Evolutionary conservation across 345 rosid genomes (phyloP), one percentile per base, ranked within the genome.

Genomic region (Sonneratia caseolaris): DNA sequence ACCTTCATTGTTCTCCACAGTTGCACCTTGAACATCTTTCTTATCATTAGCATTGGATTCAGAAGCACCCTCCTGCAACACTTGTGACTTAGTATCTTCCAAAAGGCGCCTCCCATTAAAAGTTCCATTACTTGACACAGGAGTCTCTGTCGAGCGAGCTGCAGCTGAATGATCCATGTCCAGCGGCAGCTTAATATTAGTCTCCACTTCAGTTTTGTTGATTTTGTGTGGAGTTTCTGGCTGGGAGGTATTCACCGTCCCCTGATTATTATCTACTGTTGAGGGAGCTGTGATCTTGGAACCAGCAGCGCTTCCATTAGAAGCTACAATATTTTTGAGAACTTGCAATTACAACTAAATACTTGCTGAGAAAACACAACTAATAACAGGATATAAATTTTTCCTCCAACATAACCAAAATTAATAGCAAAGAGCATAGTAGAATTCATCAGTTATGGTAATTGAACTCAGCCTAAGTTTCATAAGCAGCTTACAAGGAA

Each of bases 1-100:
- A 21, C 71, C 79, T 79, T 86, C 93, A 64, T 83, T 90, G 75
- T 96, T 96, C 80, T 92, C 92, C 73, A 85, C 98, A 79, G 95
- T 88, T 71, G 94, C 90, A 64, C 66, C 84, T 37, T 70, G 84
- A 79, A 27, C 79, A 74, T 82, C 82, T 71, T 81, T 90, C 69
- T 53, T 67, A 49, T 47, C 51, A 47, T 69, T 75, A 69, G 75
- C 79, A 73, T 79, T 78, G 43, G 88, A 80, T 70, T 83, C 86
- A 62, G 90, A 83, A 74, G 78, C 72, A 74, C 80, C 78, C 69
- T 83, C 85, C 36, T 71, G 84, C 32, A 82, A 85, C 68, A 72
- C 83, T 78, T 82, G 82, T 14, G 86, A 82, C 71, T 80, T 79
- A 71, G 73, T 73, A 79, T 87, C 91, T 81, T 88, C 89, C 70